Evolutionary conservation across 345 rosid genomes (phyloP).

Genomic region (Salix dunnii): DNA sequence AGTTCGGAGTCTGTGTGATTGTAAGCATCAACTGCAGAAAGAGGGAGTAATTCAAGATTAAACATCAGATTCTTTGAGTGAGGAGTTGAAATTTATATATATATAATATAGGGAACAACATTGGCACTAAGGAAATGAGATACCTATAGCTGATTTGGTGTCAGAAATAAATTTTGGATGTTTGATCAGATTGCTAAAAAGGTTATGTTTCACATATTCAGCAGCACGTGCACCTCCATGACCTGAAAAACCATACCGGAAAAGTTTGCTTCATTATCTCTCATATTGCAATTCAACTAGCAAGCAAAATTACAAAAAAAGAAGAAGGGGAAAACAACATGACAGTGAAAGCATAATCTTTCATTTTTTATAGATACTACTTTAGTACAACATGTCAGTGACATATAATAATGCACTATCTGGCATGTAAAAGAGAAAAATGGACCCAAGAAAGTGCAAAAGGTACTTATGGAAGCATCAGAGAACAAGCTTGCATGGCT

Average conservation of each 20-base stretch:
- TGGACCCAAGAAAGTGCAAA: neutral
- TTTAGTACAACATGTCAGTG: neutral
- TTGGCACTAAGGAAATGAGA: conserved; percentile 5
- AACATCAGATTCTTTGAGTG: conserved; percentile 16
- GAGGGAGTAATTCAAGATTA: conserved; percentile 10
- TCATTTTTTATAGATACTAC: neutral
- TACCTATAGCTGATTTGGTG: conserved; percentile 91
- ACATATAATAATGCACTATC: neutral
- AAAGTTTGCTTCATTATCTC: conserved; percentile 2
- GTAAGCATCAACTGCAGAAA: conserved; percentile 82
- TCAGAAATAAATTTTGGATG: conserved; percentile 97
- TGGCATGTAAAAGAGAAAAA: neutral
- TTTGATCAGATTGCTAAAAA: conserved; percentile 85
- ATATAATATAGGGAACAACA: neutral
- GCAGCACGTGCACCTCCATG: conserved; percentile 99
- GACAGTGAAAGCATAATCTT: neutral
- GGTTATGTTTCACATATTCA: conserved; percentile 91
- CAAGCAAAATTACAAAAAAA: neutral
- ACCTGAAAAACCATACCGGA: conserved; percentile 48
- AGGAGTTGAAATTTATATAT: conserved; percentile 1
- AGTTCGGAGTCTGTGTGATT: conserved; percentile 87
- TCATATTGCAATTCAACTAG: neutral
- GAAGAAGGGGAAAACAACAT: neutral
- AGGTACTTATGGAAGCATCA: neutral
- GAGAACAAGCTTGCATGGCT: neutral